These are phyloP conservation scores for Blastocystis hominis DNA, from an alignment of 352 stramenopile species.

Conservation along the genomic window DNA sequence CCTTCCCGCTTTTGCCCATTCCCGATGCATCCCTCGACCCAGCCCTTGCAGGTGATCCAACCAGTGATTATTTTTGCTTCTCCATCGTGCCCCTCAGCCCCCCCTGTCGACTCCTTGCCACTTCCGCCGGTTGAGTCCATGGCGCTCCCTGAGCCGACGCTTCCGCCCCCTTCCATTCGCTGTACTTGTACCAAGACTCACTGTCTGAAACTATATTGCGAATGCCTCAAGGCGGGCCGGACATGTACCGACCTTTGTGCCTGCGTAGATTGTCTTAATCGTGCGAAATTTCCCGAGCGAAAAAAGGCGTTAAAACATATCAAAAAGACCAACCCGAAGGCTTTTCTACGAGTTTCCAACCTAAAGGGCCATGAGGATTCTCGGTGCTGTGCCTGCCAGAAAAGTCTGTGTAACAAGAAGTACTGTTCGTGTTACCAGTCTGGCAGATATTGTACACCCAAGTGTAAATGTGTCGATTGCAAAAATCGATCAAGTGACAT, in stretches of 20 bases:
- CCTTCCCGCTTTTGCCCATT: background rate
- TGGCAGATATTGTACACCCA: constrained; percentile 24
- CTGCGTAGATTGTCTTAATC: constrained; percentile 22
- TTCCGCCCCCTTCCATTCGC: background rate
- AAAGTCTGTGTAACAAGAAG: constrained; percentile 49
- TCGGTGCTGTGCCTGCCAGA: constrained; percentile 7
- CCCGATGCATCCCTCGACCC: background rate
- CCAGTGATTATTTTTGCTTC: background rate
- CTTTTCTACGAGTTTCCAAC: background rate
- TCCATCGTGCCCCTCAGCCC: background rate
- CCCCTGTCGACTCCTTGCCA: background rate
- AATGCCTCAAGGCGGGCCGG: constrained; percentile 21
- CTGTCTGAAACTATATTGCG: constrained; percentile 50
- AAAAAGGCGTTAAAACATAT: background rate
- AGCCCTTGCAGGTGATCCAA: constrained; percentile 40
- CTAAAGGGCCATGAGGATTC: background rate
- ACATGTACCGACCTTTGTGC: background rate
- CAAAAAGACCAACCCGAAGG: background rate
- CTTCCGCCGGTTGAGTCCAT: background rate
- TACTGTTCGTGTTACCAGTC: constrained; percentile 48
- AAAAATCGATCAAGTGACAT: constrained; percentile 36
- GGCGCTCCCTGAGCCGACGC: background rate
- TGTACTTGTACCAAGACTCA: constrained; percentile 31
- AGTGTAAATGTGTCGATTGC: constrained; percentile 54
- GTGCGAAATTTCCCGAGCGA: background rate